Conservation (phyloP, 225 moss, liverwort and hornwort genomes). For the Asterella californica region DNA sequence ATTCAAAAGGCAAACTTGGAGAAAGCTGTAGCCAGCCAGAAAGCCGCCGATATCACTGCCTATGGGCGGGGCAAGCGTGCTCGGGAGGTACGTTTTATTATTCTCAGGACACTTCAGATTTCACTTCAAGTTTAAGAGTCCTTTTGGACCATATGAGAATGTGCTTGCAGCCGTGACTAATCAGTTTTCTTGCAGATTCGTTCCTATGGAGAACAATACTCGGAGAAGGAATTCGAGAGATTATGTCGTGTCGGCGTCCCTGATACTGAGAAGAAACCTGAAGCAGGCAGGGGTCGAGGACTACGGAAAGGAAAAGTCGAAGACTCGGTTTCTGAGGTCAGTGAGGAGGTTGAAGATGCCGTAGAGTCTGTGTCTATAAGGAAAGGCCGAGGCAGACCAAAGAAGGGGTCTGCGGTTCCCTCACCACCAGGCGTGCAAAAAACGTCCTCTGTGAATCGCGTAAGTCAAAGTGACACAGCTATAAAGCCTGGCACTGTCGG, state of each 20-base stretch:
- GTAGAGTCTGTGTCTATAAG: constrained; percentile 21
- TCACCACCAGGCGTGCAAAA: constrained; percentile 14
- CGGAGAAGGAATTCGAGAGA: constrained; percentile 91
- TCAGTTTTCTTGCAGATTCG: constrained; percentile 42
- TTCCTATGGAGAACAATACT: constrained; percentile 80
- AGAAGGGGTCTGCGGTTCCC: constrained; percentile 18
- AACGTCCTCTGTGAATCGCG: constrained; percentile 17
- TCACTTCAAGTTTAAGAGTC: not conserved
- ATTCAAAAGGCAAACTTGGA: constrained; percentile 66
- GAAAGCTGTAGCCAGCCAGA: constrained; percentile 58
- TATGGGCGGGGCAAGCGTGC: constrained; percentile 95
- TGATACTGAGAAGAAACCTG: constrained; percentile 50
- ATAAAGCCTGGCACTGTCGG: not conserved
- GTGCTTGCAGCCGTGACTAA: not conserved
- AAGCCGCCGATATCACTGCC: constrained; percentile 62
- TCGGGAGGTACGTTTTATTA: constrained; percentile 59
- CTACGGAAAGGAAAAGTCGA: constrained; percentile 35
- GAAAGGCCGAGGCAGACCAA: constrained; percentile 49
- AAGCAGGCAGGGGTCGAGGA: constrained; percentile 37
- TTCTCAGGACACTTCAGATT: not conserved
- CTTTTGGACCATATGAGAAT: not conserved
- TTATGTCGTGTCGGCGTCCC: constrained; percentile 71
- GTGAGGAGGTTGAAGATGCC: constrained; percentile 12
- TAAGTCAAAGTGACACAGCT: constrained; percentile 6
- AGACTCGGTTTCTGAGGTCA: constrained; percentile 12